Percentiles rank a stretch among this genome's conserved stretches.
Evolutionary conservation across 1,284 basidiomycete genomes (phyloP).

Genomic region (Cutaneotrichosporon cyanovorans): DNA sequence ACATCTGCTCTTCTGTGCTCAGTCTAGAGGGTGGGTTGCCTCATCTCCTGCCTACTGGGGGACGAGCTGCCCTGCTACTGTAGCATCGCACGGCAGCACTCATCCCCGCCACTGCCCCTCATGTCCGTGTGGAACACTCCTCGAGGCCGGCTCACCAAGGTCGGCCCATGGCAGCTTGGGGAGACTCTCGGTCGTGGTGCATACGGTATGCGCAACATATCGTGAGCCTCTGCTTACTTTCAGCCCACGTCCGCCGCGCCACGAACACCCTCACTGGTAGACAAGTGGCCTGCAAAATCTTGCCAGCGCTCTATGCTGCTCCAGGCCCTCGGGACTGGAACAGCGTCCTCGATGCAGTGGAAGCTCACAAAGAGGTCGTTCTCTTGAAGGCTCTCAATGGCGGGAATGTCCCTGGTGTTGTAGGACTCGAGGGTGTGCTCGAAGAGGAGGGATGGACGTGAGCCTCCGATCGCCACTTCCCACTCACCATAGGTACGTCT

Average conservation of each 20-base stretch:
- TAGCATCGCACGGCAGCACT: too few species aligned
- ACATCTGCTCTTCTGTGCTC: too few species aligned
- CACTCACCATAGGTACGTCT: slow-evolving; percentile 32
- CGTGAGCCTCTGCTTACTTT: background rate
- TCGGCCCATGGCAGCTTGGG: slow-evolving; percentile 40
- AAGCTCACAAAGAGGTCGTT: slow-evolving; percentile 44
- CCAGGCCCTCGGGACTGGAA: background rate
- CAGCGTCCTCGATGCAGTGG: slow-evolving; percentile 36
- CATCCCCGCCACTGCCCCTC: background rate
- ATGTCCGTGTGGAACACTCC: slow-evolving; percentile 17
- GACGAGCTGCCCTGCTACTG: too few species aligned
- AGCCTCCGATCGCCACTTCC: slow-evolving; percentile 10
- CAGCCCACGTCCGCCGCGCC: slow-evolving; percentile 44
- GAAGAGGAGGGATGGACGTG: slow-evolving; percentile 43
- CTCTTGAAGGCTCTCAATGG: slow-evolving; percentile 39
- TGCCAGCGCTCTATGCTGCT: slow-evolving; percentile 33
- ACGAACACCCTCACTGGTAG: slow-evolving; percentile 33
- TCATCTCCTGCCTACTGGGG: too few species aligned
- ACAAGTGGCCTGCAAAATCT: slow-evolving; percentile 44
- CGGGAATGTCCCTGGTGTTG: slow-evolving; percentile 34
- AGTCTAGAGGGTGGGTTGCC: too few species aligned
- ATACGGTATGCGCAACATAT: slow-evolving; percentile 34
- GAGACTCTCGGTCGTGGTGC: slow-evolving; percentile 39
- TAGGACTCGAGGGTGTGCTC: slow-evolving; percentile 39
- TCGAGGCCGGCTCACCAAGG: slow-evolving; percentile 21